Base-by-base conservation (phyloP, 1,139 yeast genomes). In the Groenewaldozyma sp. region DNA sequence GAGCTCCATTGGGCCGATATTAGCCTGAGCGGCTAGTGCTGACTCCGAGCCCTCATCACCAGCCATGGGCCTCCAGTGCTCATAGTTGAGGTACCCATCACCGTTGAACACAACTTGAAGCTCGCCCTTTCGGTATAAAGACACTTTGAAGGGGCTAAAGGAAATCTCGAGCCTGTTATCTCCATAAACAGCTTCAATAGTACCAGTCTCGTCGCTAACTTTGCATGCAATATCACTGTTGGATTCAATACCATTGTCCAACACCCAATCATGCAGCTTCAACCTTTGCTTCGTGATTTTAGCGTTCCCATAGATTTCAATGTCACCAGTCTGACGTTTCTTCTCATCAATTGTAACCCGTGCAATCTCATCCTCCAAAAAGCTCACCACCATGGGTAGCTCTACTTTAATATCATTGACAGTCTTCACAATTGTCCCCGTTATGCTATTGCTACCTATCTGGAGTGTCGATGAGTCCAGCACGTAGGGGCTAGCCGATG, bases 271-370 rank as follows among this genome's bases (percentile, higher is more conserved):
- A 0, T 88, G 70, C 34, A 76, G 82, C 41, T 73, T 68, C 60
- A 71, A 86, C 45, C 95, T 66, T 22, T 64, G 59, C 6, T 58
- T 52, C 24, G 64, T 37, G 17, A 54, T 45, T 11, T 42, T 45
- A 21, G 44, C 49, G 31, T 41, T 46, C 17, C 58, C 44, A 9
- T 47, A 48, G 31, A 64, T 53, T 26, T 59, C 52, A 44, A 62
- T 55, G 17, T 60, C 59, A 9, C 62, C 50, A 2, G 57, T 49
- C 41, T 64, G 53, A 34, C 77, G 63, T 21, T 68, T 50, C 26
- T 60, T 59, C 60, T 87, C 96, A 54, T 83, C 82, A 18, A 86
- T 58, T 27, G 70, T 65, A 32, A 86, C 63, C 40, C 94, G 65
- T 20, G 78, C 62, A 41, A 71, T 72, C 31, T 74, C 73, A 35